A percentile compares a stretch with the other conserved stretches of the same genome.
phyloP scores from a whole-genome alignment of 176 grass and related monocot species.

The Secale cereale region DNA sequence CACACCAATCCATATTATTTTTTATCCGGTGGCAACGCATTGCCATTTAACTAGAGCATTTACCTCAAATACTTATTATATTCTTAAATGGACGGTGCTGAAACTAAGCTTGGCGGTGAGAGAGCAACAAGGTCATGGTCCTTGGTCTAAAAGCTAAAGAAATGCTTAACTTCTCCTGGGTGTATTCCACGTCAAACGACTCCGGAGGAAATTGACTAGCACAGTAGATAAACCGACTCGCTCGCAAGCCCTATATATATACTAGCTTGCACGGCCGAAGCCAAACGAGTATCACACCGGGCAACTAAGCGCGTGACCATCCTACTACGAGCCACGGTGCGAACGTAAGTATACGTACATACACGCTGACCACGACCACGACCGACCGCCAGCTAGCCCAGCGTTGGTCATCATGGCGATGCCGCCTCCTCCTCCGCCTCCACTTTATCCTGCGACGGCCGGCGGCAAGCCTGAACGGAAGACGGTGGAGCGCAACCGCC shows the following conservation, averaged over 20 bases:
- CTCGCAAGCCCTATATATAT: conserved; percentile 15
- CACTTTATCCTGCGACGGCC: background rate
- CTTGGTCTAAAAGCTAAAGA: background rate
- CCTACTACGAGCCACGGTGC: background rate
- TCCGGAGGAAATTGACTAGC: background rate
- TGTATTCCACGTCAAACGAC: background rate
- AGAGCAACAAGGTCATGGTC: background rate
- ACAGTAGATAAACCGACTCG: background rate
- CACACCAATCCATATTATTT: no score
- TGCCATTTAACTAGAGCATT: background rate
- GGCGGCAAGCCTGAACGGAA: conserved; percentile 55
- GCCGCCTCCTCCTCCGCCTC: conserved; percentile 22
- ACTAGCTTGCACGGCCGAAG: background rate
- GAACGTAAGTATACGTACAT: background rate
- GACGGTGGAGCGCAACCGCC: conserved; percentile 67
- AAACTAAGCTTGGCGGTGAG: background rate
- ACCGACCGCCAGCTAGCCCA: background rate
- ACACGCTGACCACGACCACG: background rate
- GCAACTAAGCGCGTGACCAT: background rate
- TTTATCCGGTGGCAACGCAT: no score
- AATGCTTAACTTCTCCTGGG: background rate
- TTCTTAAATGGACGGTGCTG: background rate
- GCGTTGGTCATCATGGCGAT: conserved; percentile 32
- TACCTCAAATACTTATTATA: background rate
- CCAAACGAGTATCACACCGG: conserved; percentile 21